Conservation (phyloP, 805 yeast species). For the Lipomyces mesembrius region DNA sequence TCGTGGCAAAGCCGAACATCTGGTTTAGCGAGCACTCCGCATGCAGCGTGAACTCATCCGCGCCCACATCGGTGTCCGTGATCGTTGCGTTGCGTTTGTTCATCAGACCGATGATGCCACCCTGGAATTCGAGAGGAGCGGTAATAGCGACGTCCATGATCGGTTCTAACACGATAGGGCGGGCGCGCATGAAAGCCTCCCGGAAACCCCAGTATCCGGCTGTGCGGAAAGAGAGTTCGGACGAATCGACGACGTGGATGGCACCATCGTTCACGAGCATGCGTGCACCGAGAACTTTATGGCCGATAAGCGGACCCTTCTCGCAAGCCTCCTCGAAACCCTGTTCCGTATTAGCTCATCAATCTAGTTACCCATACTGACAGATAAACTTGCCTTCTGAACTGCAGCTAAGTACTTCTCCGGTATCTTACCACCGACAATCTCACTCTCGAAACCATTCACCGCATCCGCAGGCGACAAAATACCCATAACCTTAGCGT, state of each 20-base stretch:
- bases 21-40: conserved; percentile 97
- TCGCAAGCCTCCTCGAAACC: conserved; percentile 95
- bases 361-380: too few relatives aligned
- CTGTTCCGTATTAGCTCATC: conserved; percentile 48
- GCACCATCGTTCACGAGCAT: conserved; percentile 98
- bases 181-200: conserved; percentile 81
- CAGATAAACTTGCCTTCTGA: conserved; percentile 47
- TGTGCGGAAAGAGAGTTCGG: conserved; percentile 91
- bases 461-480: conserved; percentile 57
- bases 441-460: conserved; percentile 79
- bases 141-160: conserved; percentile 92
- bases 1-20: conserved; percentile 95
- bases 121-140: conserved; percentile 97
- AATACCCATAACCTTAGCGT: conserved; percentile 88
- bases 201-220: conserved; percentile 92
- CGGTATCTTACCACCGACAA: conserved; percentile 96
- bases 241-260: conserved; percentile 95
- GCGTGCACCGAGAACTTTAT: conserved; percentile 85
- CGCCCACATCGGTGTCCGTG: conserved; percentile 89
- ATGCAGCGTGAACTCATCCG: conserved; percentile 89
- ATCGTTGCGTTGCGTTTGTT: conserved; percentile 93
- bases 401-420: conserved; percentile 94
- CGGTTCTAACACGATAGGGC: conserved; percentile 92
- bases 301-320: conserved; percentile 96
- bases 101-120: conserved; percentile 84